Conservation (phyloP, 2,329 filamentous ascomycete species). For the Blastomyces silverae region DNA sequence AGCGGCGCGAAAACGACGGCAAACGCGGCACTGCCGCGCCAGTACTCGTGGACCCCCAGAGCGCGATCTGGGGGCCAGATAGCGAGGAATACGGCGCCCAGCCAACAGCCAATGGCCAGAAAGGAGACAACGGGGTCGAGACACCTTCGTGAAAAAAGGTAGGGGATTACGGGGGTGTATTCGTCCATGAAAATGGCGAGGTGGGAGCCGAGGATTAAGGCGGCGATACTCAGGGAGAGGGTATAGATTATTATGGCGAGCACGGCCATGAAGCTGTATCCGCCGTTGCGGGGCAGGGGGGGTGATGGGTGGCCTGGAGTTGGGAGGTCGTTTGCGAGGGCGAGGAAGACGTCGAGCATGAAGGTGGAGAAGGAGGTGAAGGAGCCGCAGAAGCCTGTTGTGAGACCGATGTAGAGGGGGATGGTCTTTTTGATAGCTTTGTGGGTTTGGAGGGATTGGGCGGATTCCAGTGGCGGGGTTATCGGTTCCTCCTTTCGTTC, state of each 20-base stretch:
- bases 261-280: constrained; percentile 76
- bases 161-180: constrained; percentile 55
- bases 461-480: constrained; percentile 25
- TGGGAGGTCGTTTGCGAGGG: constrained; percentile 66
- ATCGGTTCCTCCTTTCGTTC: constrained; percentile 1
- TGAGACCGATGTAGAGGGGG: constrained; percentile 77
- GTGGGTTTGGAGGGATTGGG: constrained; percentile 48
- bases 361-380: constrained; percentile 88
- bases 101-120: constrained; percentile 67
- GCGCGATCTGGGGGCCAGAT: constrained; percentile 60
- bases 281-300: constrained; percentile 53
- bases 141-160: constrained; percentile 49
- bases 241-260: constrained; percentile 68
- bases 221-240: constrained; percentile 61
- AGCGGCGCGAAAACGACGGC: constrained; percentile 74
- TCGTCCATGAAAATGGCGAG: constrained; percentile 58
- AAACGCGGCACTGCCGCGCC: constrained; percentile 71
- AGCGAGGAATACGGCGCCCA: constrained; percentile 65
- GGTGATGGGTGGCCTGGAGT: constrained; percentile 47
- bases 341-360: constrained; percentile 71
- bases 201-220: constrained; percentile 66
- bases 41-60: constrained; percentile 45
- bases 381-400: constrained; percentile 81
- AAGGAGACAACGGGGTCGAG: constrained; percentile 59
- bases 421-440: constrained; percentile 71